phyloP scores from a whole-genome alignment of 441 rosid genomes.

The Gossypium trilobum region DNA sequence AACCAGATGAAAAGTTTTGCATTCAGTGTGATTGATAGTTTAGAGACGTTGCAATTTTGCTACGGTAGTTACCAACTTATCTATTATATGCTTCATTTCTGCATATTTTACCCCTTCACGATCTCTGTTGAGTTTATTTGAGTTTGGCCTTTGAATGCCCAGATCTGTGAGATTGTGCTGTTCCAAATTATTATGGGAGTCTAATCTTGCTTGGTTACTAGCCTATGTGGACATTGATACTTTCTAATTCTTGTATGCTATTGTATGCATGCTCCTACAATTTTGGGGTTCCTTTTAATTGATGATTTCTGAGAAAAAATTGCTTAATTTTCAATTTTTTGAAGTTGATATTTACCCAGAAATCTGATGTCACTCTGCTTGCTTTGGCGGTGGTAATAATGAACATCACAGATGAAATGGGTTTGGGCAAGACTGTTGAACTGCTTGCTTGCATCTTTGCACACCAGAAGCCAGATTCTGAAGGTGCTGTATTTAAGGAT shows the following conservation, averaged over 20 bases:
- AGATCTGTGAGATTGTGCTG: constrained; percentile 4
- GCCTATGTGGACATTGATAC: not conserved
- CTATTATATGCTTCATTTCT: not conserved
- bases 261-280: not conserved
- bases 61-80: not conserved
- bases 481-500: constrained; percentile 23
- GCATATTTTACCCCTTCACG: not conserved
- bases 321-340: not conserved
- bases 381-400: constrained; percentile 23
- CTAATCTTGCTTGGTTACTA: not conserved
- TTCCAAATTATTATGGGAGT: not conserved
- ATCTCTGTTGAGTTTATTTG: not conserved
- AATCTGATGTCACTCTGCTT: constrained; percentile 14
- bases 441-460: constrained; percentile 84
- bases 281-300: not conserved
- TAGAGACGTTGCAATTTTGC: not conserved
- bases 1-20: not conserved
- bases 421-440: constrained; percentile 94
- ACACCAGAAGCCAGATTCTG: constrained; percentile 51
- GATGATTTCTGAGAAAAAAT: not conserved
- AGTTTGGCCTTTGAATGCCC: not conserved
- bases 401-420: constrained; percentile 83
- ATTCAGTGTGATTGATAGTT: not conserved
- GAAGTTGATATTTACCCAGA: not conserved
- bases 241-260: not conserved